Evolutionary conservation across 176 grass and related monocot species (phyloP).

Genomic region (Bromus sterilis): DNA sequence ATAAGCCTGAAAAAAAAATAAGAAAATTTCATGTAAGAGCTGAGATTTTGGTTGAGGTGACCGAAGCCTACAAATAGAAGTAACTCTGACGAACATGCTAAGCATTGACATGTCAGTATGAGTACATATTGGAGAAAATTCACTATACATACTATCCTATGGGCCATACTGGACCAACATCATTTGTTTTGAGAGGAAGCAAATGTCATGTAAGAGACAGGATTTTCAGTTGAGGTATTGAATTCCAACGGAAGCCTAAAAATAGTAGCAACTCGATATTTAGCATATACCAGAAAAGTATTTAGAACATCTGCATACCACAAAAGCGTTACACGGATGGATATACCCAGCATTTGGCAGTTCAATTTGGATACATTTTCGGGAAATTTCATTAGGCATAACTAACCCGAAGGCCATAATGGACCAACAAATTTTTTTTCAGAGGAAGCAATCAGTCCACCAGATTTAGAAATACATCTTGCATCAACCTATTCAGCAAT

Average conservation of each 20-base stretch:
- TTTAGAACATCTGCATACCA: not conserved
- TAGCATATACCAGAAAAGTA: not conserved
- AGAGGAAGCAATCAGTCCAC: not conserved
- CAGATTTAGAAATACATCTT: not conserved
- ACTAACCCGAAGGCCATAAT: not conserved
- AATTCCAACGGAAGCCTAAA: not conserved
- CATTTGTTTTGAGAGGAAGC: not conserved
- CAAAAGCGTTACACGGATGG: not conserved
- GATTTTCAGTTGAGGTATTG: not conserved
- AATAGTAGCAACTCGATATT: not conserved
- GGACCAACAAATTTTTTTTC: not conserved
- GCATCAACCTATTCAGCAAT: not conserved
- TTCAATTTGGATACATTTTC: not conserved
- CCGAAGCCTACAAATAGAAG: not conserved
- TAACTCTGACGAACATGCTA: not conserved
- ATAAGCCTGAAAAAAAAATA: conserved; percentile 58
- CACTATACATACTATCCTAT: not conserved
- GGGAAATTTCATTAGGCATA: not conserved
- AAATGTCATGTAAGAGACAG: not conserved
- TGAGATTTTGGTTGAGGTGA: not conserved
- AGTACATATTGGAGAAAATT: not conserved
- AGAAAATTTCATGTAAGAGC: conserved; percentile 1
- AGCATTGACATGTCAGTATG: not conserved
- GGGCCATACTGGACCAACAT: not conserved
- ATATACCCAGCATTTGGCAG: not conserved